Conservation (phyloP, 2,329 filamentous ascomycete species). For the Pseudogymnoascus sp. region DNA sequence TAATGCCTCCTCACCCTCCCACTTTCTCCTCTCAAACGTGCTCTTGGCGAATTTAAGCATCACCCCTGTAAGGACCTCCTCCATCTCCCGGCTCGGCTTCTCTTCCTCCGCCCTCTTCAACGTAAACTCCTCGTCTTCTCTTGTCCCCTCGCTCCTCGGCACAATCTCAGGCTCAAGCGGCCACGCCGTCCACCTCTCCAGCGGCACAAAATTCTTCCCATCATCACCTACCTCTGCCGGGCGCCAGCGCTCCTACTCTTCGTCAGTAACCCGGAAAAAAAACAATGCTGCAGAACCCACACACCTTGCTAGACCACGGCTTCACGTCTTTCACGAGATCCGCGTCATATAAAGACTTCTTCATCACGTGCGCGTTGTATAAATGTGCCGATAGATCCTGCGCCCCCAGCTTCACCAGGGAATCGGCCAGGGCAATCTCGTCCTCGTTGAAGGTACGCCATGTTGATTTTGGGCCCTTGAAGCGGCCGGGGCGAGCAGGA, state of each 20-base stretch:
- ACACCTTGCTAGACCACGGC: constrained; percentile 33
- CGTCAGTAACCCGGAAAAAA: neutral
- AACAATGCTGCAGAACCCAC: neutral
- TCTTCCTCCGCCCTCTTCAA: constrained; percentile 38
- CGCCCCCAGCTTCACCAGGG: constrained; percentile 56
- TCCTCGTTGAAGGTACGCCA: constrained; percentile 58
- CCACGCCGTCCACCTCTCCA: constrained; percentile 76
- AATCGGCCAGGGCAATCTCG: constrained; percentile 56
- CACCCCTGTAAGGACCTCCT: constrained; percentile 62
- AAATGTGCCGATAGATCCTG: constrained; percentile 68
- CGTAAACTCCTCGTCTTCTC: constrained; percentile 45
- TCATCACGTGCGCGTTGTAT: constrained; percentile 69
- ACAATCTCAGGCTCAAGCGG: constrained; percentile 59
- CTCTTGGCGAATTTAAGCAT: constrained; percentile 63
- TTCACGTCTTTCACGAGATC: constrained; percentile 12
- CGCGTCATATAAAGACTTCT: constrained; percentile 35
- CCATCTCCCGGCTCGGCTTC: constrained; percentile 54
- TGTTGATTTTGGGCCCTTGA: constrained; percentile 56
- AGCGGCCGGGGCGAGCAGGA: constrained; percentile 58
- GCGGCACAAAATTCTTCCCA: constrained; percentile 39
- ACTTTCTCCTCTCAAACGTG: constrained; percentile 43
- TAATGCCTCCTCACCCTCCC: constrained; percentile 19
- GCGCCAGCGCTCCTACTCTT: constrained; percentile 30
- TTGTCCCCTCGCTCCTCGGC: constrained; percentile 46
- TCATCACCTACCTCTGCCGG: constrained; percentile 28